phyloP scores from a whole-genome alignment of 805 yeast species.

The Ogataea nonfermentans region DNA sequence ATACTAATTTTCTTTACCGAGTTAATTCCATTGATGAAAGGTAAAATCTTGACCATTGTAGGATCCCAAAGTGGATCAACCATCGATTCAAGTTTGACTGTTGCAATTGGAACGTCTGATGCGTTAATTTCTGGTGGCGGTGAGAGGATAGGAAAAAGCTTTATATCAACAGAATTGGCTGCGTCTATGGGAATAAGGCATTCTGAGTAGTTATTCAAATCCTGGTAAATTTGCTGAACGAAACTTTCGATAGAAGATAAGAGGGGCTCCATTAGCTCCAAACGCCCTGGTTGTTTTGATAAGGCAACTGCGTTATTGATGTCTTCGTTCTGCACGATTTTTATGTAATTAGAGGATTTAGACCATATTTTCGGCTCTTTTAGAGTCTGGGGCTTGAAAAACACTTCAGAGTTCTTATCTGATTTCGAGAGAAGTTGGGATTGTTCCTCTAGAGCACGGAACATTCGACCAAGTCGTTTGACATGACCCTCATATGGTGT shows the following conservation, averaged over 20 bases:
- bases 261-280: slow-evolving; percentile 19
- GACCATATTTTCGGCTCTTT: slow-evolving; percentile 14
- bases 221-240: slow-evolving; percentile 89
- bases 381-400: slow-evolving; percentile 32
- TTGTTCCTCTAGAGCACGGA: slow-evolving; percentile 88
- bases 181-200: slow-evolving; percentile 92
- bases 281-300: slow-evolving; percentile 25
- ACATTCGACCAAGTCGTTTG: slow-evolving; percentile 81
- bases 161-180: slow-evolving; percentile 87
- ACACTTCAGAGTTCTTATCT: slow-evolving; percentile 42
- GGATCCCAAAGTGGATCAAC: slow-evolving; percentile 97
- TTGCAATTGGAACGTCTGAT: slow-evolving; percentile 89
- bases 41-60: slow-evolving; percentile 84
- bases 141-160: slow-evolving; percentile 83
- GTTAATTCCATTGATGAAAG: slow-evolving; percentile 85
- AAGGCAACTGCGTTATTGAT: slow-evolving; percentile 26
- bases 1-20: slow-evolving; percentile 74
- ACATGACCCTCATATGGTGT: slow-evolving; percentile 86
- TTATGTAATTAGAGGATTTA: slow-evolving; percentile 29
- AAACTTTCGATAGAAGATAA: slow-evolving; percentile 64
- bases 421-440: slow-evolving; percentile 65
- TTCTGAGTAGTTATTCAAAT: slow-evolving; percentile 91
- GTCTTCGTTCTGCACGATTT: slow-evolving; percentile 32
- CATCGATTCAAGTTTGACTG: slow-evolving; percentile 67
- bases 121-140: slow-evolving; percentile 76